Evolutionary conservation across 2,329 filamentous ascomycete genomes (phyloP).

Genomic region (Claviceps sp.): DNA sequence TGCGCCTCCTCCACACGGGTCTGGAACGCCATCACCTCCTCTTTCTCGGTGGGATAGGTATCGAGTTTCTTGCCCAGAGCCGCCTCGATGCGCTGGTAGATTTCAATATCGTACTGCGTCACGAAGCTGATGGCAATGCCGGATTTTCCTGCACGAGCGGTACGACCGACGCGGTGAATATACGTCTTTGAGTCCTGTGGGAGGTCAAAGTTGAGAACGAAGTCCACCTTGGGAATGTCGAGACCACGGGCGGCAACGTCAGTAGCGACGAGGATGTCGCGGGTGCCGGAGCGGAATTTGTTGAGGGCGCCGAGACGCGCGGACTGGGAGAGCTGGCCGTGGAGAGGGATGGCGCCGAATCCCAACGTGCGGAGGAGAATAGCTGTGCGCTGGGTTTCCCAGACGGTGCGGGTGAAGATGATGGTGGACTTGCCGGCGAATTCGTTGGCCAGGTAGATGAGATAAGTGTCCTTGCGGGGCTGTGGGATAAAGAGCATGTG

Average conservation of each 20-base stretch:
- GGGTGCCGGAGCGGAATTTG: conserved; percentile 72
- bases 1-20: conserved; percentile 73
- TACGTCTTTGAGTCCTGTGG: conserved; percentile 82
- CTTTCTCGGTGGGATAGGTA: conserved; percentile 58
- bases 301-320: conserved; percentile 74
- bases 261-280: conserved; percentile 81
- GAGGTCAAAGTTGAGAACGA: conserved; percentile 77
- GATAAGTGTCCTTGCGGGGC: conserved; percentile 77
- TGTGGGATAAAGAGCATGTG: conserved; percentile 78
- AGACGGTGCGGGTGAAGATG: conserved; percentile 83
- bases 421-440: conserved; percentile 77
- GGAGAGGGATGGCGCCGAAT: conserved; percentile 81
- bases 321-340: conserved; percentile 83
- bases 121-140: conserved; percentile 71
- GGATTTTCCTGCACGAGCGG: conserved; percentile 73
- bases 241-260: conserved; percentile 89
- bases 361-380: conserved; percentile 74
- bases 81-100: conserved; percentile 69
- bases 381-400: conserved; percentile 75
- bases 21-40: conserved; percentile 75
- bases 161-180: conserved; percentile 79
- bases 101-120: conserved; percentile 77
- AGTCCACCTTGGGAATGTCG: conserved; percentile 82
- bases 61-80: conserved; percentile 65
- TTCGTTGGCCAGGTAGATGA: conserved; percentile 77